Percentiles rank a stretch among this genome's conserved stretches.
phyloP scores from a whole-genome alignment of 2,329 filamentous ascomycete genomes.

The Helotiales sp. region DNA sequence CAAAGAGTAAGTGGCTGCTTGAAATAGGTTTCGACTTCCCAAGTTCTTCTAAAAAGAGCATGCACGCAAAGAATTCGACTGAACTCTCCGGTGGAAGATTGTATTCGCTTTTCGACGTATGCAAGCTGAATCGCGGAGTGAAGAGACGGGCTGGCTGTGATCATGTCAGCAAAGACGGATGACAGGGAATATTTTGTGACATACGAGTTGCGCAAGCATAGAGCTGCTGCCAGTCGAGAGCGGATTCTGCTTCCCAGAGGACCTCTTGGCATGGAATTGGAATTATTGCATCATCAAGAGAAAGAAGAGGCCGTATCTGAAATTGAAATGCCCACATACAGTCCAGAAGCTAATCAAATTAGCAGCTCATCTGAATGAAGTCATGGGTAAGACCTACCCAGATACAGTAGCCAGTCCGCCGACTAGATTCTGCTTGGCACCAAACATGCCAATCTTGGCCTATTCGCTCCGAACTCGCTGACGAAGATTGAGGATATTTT shows the following conservation, averaged over 20 bases:
- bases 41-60: slow-evolving; percentile 49
- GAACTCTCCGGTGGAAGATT: slow-evolving; percentile 47
- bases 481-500: slow-evolving; percentile 2
- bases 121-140: slow-evolving; percentile 44
- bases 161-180: neutral
- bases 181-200: slow-evolving; percentile 3
- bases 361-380: neutral
- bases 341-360: slow-evolving; percentile 38
- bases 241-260: slow-evolving; percentile 40
- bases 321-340: slow-evolving; percentile 42
- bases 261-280: slow-evolving; percentile 42
- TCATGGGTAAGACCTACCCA: slow-evolving; percentile 37
- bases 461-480: slow-evolving; percentile 7
- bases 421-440: slow-evolving; percentile 39
- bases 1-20: slow-evolving; percentile 46
- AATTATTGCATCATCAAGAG: slow-evolving; percentile 41
- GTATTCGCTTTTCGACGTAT: slow-evolving; percentile 49
- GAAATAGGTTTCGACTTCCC: slow-evolving; percentile 48
- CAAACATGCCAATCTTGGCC: slow-evolving; percentile 38
- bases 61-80: slow-evolving; percentile 49
- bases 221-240: slow-evolving; percentile 35
- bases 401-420: slow-evolving; percentile 42
- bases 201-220: slow-evolving; percentile 21
- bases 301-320: slow-evolving; percentile 37
- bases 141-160: slow-evolving; percentile 38